Evolutionary conservation across 163 green algal species (phyloP), one percentile per base, ranked within the genome.

Genomic region (Chlamydomonas reinhardtii): DNA sequence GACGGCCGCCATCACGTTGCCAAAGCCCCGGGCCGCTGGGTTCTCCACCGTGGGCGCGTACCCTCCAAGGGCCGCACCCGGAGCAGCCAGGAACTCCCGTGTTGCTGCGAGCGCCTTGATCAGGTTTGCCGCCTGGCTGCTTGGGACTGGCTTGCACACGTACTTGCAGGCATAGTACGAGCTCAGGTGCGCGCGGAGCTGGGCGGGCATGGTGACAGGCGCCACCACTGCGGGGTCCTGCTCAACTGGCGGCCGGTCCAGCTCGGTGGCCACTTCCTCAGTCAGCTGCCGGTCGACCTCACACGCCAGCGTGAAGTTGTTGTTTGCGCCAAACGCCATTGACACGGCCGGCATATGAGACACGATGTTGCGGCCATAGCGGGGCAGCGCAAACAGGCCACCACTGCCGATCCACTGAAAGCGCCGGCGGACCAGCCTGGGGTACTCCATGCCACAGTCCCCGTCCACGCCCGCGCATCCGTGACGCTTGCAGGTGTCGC

Each of bases 211-310:
- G 43, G 6, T 54, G 43, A 54, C 43, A 54, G 43, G 43, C 11
- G 43, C 43, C 8, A 54, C 43, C 8, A 54, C 8, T 6, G 6
- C 43, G 43, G 43, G 43, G 43, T 79, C 15, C 2, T 22, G 35
- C 54, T 56, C 54, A 12, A 11, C 54, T 31, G 31, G 11, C 19
- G n/a, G 54, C 74, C 71, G 19, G 35, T 48, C 73, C 48, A 79
- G 73, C 48, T 68, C 11, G 29, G 73, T 52, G 11, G 25, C 27
- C n/a, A 59, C 56, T 32, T 71, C 74, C 12, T n/a, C 2, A 2
- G 74, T 81, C 29, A 54, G 52, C 11, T 64, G 27, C 14, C 74
- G 74, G 74, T 81, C 74, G 31, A 81, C 54, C 20, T 81, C 74
- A 54, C 74, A 81, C 2, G 74, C n/a, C 4, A 81, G 31, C 14